Conservation (phyloP, 768 basidiomycete genomes). For the Saitozyma podzolica region DNA sequence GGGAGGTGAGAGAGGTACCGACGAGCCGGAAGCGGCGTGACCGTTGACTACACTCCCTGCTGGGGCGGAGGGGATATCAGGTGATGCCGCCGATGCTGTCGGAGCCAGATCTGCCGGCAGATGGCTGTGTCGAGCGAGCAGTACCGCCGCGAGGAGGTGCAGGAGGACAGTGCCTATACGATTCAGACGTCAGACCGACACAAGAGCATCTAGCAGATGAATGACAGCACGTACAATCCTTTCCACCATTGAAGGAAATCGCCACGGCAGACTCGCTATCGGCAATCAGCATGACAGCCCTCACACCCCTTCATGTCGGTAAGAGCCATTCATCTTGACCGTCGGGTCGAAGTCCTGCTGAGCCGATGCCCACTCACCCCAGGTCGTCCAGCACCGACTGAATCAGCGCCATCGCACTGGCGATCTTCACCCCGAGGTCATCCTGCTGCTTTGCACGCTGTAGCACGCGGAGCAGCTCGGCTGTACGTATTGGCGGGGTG, state of each 20-base stretch:
- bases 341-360: too few species aligned
- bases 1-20: conserved; percentile 3
- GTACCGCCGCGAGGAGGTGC: conserved; percentile 76
- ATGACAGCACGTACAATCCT: conserved; percentile 69
- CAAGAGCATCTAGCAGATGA: neutral
- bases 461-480: conserved; percentile 28
- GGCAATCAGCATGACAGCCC: neutral
- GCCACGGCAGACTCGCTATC: conserved; percentile 66
- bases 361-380: conserved; percentile 63
- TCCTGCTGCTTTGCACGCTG: conserved; percentile 27
- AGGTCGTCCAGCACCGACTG: conserved; percentile 72
- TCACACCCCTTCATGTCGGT: neutral
- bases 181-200: neutral
- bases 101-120: conserved; percentile 1
- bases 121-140: conserved; percentile 53
- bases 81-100: too few species aligned
- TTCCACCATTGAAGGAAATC: conserved; percentile 97
- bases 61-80: too few species aligned
- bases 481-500: conserved; percentile 14
- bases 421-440: conserved; percentile 54
- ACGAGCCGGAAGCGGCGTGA: too few species aligned
- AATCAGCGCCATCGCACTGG: conserved; percentile 79
- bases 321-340: too few species aligned
- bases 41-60: too few species aligned
- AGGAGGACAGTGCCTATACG: conserved; percentile 84